Conservation (phyloP, 176 grass and related monocot genomes). For the Chrysopogon serrulatus region DNA sequence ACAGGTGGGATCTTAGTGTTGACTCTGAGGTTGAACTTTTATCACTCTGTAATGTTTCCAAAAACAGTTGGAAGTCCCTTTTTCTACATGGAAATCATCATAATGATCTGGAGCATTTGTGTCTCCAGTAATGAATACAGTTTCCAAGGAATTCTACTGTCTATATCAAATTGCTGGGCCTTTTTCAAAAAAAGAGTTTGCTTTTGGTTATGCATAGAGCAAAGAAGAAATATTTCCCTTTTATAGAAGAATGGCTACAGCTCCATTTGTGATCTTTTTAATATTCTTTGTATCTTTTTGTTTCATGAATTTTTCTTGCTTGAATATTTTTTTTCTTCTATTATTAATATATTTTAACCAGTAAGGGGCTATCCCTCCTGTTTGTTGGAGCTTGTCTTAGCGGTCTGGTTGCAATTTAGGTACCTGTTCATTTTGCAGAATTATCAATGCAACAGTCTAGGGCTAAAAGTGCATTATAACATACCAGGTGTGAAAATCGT, state of each 20-base stretch:
- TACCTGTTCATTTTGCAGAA: not conserved
- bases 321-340: not conserved
- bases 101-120: not conserved
- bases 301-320: not conserved
- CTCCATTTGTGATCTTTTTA: not conserved
- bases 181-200: not conserved
- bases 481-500: not conserved
- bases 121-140: not conserved
- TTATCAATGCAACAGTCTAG: not conserved
- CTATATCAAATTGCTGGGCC: not conserved
- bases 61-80: not conserved
- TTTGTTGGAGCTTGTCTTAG: not conserved
- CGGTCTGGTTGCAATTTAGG: not conserved
- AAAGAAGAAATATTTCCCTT: not conserved
- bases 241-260: not conserved
- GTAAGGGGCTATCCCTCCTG: not conserved
- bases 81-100: not conserved
- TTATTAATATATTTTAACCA: too few relatives aligned
- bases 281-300: not conserved
- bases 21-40: not conserved
- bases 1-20: not conserved
- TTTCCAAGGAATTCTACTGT: not conserved
- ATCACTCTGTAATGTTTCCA: not conserved
- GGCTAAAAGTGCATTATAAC: conserved; percentile 4
- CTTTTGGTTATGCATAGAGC: not conserved